Percentiles rank a stretch among this genome's conserved stretches.
Evolutionary conservation across 768 basidiomycete genomes (phyloP).

Genomic region (Podaxis mareebaensis): DNA sequence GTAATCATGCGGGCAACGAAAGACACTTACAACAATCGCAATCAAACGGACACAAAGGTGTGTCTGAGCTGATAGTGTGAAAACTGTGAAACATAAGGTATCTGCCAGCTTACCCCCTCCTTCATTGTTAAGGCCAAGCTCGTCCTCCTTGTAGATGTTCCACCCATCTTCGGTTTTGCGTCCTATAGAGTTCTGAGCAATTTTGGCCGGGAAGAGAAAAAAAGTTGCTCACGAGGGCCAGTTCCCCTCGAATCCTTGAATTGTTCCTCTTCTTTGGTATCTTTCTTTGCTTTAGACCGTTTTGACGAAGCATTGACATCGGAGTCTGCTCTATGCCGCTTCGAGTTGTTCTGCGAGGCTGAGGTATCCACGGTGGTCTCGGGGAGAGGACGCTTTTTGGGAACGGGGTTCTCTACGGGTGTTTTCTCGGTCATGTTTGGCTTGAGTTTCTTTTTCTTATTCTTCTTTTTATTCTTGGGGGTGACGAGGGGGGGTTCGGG

Average conservation of each 20-base stretch:
- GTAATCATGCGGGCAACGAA: slow-evolving; percentile 24
- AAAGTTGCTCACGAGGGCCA: slow-evolving; percentile 56
- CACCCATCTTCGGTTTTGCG: slow-evolving; percentile 81
- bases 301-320: slow-evolving; percentile 8
- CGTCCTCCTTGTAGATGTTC: slow-evolving; percentile 78
- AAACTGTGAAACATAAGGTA: slow-evolving; percentile 20
- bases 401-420: slow-evolving; percentile 18
- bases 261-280: slow-evolving; percentile 39
- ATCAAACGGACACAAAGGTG: slow-evolving; percentile 84
- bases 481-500: slow-evolving; percentile 30
- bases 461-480: slow-evolving; percentile 44
- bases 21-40: slow-evolving; percentile 79
- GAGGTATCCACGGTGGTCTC: slow-evolving; percentile 74
- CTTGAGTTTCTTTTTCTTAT: slow-evolving; percentile 37
- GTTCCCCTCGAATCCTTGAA: slow-evolving; percentile 80
- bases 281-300: slow-evolving; percentile 23
- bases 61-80: slow-evolving; percentile 51
- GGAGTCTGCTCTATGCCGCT: slow-evolving; percentile 38
- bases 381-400: slow-evolving; percentile 42
- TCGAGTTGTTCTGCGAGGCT: slow-evolving; percentile 29
- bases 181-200: slow-evolving; percentile 43
- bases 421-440: not conserved
- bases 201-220: slow-evolving; percentile 2
- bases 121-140: slow-evolving; percentile 65
- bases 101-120: slow-evolving; percentile 64